Conservation (phyloP, 2,329 filamentous ascomycete genomes). For the Aspergillus sp. region DNA sequence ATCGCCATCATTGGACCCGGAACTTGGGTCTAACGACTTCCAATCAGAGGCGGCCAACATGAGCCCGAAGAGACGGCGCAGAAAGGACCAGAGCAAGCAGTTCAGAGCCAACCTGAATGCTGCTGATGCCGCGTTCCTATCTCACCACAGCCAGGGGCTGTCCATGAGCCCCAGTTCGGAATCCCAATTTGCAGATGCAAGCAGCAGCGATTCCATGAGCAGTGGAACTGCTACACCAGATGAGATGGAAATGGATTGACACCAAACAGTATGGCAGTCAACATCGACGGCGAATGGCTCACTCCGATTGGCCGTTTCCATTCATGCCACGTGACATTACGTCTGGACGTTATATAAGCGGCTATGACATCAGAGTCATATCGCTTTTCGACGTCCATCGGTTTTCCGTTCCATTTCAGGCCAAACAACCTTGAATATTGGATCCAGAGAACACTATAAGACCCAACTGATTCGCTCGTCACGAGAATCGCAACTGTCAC, state of each 20-base stretch:
- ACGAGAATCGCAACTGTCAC: not conserved
- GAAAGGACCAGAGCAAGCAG: constrained; percentile 12
- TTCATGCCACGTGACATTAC: not conserved
- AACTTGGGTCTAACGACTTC: constrained; percentile 6
- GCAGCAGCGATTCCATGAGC: constrained; percentile 7
- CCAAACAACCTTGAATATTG: not conserved
- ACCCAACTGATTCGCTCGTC: not conserved
- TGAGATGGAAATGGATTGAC: constrained; percentile 31
- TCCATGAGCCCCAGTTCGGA: constrained; percentile 17
- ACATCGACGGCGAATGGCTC: not conserved
- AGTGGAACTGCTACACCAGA: constrained; percentile 14
- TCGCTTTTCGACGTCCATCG: not conserved
- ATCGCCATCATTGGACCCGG: constrained; percentile 1
- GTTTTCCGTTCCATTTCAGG: not conserved
- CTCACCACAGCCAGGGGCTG: constrained; percentile 10
- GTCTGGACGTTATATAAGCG: not conserved
- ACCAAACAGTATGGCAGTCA: not conserved
- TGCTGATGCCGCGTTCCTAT: constrained; percentile 3
- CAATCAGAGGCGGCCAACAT: constrained; percentile 8
- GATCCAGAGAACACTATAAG: not conserved
- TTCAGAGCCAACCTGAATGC: constrained; percentile 9
- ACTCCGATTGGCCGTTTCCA: not conserved
- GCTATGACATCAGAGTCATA: constrained; percentile 31
- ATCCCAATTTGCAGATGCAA: constrained; percentile 14
- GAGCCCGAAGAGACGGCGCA: constrained; percentile 21